phyloP scores from a whole-genome alignment of 768 basidiomycete genomes.

The Leccinum subtestaceum region DNA sequence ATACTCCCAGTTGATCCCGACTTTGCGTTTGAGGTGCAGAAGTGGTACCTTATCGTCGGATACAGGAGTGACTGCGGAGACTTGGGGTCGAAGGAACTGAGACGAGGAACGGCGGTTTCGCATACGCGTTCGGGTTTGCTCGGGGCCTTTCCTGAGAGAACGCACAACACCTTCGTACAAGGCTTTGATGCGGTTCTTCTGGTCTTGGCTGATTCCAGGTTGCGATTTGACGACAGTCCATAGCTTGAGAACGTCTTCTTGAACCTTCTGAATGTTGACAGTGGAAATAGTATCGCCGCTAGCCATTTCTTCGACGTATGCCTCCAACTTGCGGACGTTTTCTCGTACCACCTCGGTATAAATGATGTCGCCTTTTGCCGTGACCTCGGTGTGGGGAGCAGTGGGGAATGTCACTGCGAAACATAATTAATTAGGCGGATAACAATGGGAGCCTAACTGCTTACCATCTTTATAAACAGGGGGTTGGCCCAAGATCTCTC shows the following conservation, averaged over 20 bases:
- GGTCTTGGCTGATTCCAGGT: slow-evolving; percentile 94
- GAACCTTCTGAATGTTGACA: slow-evolving; percentile 96
- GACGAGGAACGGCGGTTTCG: slow-evolving; percentile 90
- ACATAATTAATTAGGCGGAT: background rate
- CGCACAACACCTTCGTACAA: slow-evolving; percentile 96
- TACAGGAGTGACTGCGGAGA: slow-evolving; percentile 68
- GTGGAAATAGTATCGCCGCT: slow-evolving; percentile 84
- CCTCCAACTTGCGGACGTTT: slow-evolving; percentile 95
- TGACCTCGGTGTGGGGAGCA: slow-evolving; percentile 93
- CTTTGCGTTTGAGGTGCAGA: slow-evolving; percentile 94
- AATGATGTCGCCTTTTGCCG: slow-evolving; percentile 89
- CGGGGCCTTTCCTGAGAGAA: slow-evolving; percentile 79
- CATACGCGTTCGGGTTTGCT: slow-evolving; percentile 51
- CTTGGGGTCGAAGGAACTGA: slow-evolving; percentile 92
- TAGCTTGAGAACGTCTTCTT: slow-evolving; percentile 92
- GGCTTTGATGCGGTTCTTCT: slow-evolving; percentile 93
- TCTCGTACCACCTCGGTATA: slow-evolving; percentile 95
- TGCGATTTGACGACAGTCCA: slow-evolving; percentile 98
- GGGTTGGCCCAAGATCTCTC: slow-evolving; percentile 76
- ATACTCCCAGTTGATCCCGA: slow-evolving; percentile 94
- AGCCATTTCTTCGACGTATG: slow-evolving; percentile 98
- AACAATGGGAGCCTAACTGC: slow-evolving; percentile 26
- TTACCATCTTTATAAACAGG: slow-evolving; percentile 94
- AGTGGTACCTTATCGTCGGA: slow-evolving; percentile 89
- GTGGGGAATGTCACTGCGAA: slow-evolving; percentile 92